Conservation (phyloP, 1,284 basidiomycete genomes). For the Ustilago bromivora region DNA sequence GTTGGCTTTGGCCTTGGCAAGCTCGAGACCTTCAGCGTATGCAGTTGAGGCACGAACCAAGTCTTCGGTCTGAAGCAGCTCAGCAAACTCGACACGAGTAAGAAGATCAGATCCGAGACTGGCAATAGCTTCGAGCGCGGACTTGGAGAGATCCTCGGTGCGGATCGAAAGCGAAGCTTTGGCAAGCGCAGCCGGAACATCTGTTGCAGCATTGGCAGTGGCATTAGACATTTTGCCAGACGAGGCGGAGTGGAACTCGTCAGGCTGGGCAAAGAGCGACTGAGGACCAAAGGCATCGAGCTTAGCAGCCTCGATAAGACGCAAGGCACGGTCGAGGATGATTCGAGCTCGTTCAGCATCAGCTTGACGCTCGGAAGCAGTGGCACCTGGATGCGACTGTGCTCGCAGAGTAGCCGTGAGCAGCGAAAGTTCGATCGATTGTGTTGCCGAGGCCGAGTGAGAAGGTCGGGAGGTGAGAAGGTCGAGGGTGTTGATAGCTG, state of each 20-base stretch:
- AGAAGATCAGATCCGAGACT: slow-evolving; percentile 57
- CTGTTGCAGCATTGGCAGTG: slow-evolving; percentile 28
- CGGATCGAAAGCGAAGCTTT: slow-evolving; percentile 46
- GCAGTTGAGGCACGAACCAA: slow-evolving; percentile 48
- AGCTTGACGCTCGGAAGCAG: slow-evolving; percentile 40
- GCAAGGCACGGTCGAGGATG: slow-evolving; percentile 62
- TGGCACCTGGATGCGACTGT: slow-evolving; percentile 58
- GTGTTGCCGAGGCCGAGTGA: slow-evolving; percentile 38
- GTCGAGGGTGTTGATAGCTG: slow-evolving; percentile 64
- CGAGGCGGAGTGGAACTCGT: slow-evolving; percentile 35
- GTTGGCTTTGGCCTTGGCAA: slow-evolving; percentile 25
- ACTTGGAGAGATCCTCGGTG: slow-evolving; percentile 51
- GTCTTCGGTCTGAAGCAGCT: slow-evolving; percentile 57
- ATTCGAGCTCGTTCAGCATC: slow-evolving; percentile 58
- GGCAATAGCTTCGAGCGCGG: slow-evolving; percentile 50
- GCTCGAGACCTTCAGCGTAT: slow-evolving; percentile 49
- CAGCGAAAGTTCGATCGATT: slow-evolving; percentile 58
- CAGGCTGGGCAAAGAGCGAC: slow-evolving; percentile 26
- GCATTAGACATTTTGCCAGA: slow-evolving; percentile 19
- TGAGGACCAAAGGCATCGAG: slow-evolving; percentile 42
- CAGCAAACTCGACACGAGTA: slow-evolving; percentile 57
- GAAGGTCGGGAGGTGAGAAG: slow-evolving; percentile 47
- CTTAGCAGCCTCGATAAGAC: slow-evolving; percentile 56
- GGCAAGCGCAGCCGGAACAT: slow-evolving; percentile 45
- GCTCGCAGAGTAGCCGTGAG: slow-evolving; percentile 61